phyloP scores from a whole-genome alignment of 495 filamentous ascomycete genomes.

The Schizothecium vesticola region DNA sequence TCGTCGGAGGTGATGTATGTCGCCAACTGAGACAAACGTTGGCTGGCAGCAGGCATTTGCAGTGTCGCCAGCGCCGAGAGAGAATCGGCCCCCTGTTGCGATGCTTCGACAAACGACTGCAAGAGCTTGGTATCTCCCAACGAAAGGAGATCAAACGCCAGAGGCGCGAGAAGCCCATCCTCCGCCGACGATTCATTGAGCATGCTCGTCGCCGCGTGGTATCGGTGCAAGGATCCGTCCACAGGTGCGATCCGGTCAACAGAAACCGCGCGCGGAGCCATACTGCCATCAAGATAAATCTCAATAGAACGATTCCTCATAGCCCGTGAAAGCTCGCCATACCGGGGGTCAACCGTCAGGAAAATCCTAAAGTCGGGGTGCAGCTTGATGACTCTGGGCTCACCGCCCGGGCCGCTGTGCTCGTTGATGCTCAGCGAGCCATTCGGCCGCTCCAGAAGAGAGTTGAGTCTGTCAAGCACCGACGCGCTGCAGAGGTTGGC shows the following conservation, averaged over 20 bases:
- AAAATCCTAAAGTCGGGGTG: slow-evolving; percentile 90
- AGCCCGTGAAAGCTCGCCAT: slow-evolving; percentile 90
- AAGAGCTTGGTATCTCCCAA: slow-evolving; percentile 31
- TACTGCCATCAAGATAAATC: slow-evolving; percentile 59
- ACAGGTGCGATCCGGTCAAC: slow-evolving; percentile 33
- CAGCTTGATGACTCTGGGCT: slow-evolving; percentile 70
- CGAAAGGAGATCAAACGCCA: slow-evolving; percentile 34
- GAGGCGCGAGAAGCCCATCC: slow-evolving; percentile 12
- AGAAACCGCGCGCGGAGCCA: slow-evolving; percentile 16
- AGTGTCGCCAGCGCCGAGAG: slow-evolving; percentile 11
- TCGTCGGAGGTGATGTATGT: slow-evolving; percentile 28
- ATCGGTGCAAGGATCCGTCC: slow-evolving; percentile 39
- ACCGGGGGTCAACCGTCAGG: slow-evolving; percentile 85
- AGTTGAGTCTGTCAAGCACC: slow-evolving; percentile 91
- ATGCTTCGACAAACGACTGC: slow-evolving; percentile 23
- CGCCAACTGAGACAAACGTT: slow-evolving; percentile 13
- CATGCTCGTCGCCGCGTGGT: slow-evolving; percentile 21
- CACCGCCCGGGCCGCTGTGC: slow-evolving; percentile 75
- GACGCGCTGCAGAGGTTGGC: slow-evolving; percentile 94
- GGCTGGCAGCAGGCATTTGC: slow-evolving; percentile 13
- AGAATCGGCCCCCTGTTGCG: slow-evolving; percentile 6
- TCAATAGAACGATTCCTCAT: slow-evolving; percentile 96
- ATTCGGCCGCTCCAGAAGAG: slow-evolving; percentile 77
- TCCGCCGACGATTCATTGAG: slow-evolving; percentile 9
- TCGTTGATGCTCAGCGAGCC: slow-evolving; percentile 87